A percentile compares a stretch with the other conserved stretches of the same genome.
phyloP scores from a whole-genome alignment of 2,329 filamentous ascomycete species.

The Lachnellula suecica region DNA sequence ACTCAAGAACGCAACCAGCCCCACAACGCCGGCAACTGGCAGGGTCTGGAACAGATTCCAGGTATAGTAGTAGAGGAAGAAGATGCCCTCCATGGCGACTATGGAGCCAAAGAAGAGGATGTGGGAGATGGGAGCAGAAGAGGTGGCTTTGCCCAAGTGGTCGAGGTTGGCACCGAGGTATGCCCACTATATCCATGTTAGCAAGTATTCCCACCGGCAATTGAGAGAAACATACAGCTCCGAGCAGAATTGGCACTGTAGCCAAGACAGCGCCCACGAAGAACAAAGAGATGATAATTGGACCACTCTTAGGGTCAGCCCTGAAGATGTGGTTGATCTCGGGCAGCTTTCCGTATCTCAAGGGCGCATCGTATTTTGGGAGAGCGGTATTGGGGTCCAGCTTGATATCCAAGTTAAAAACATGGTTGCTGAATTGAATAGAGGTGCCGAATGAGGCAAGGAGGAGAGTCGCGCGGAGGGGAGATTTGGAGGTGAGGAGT shows the following conservation, averaged over 20 bases:
- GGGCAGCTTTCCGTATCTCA: constrained; percentile 79
- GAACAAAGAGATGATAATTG: constrained; percentile 73
- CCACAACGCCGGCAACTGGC: constrained; percentile 68
- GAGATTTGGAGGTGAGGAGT: constrained; percentile 65
- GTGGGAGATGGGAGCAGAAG: constrained; percentile 77
- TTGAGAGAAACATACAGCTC: constrained; percentile 54
- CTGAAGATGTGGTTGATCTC: constrained; percentile 94
- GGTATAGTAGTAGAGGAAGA: constrained; percentile 89
- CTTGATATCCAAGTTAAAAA: constrained; percentile 71
- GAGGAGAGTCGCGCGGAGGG: constrained; percentile 77
- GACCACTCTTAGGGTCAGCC: constrained; percentile 75
- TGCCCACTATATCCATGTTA: constrained; percentile 61
- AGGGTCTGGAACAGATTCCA: constrained; percentile 93
- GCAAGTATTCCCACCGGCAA: constrained; percentile 13
- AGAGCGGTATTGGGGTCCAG: constrained; percentile 61
- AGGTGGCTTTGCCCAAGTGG: constrained; percentile 74
- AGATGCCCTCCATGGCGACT: constrained; percentile 82
- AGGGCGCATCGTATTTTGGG: constrained; percentile 61
- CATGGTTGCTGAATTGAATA: constrained; percentile 62
- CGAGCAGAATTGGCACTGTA: constrained; percentile 71
- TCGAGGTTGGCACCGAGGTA: constrained; percentile 78
- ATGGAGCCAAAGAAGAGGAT: constrained; percentile 84
- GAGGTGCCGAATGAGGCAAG: constrained; percentile 84
- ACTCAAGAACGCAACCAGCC: constrained; percentile 75
- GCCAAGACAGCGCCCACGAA: constrained; percentile 74